Evolutionary conservation across 768 basidiomycete genomes (phyloP).

Genomic region (Lactarius psammicola): DNA sequence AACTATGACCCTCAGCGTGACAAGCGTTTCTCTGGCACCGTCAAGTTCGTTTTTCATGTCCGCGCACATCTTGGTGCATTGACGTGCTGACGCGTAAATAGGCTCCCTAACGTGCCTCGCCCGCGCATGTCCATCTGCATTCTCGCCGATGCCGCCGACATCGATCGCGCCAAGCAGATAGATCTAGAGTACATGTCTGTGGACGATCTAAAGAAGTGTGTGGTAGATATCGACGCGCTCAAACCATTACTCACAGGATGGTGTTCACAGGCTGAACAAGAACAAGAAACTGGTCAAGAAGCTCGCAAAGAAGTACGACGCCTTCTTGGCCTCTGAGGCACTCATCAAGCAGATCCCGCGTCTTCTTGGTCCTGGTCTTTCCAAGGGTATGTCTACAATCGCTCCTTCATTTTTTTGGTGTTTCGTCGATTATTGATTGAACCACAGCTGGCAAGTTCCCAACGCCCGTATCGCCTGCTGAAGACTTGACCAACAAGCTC

Average conservation of each 20-base stretch:
- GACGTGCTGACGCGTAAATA: conserved; percentile 34
- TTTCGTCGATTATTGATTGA: background rate
- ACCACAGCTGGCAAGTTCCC: conserved; percentile 95
- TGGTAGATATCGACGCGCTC: background rate
- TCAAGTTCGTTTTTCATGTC: conserved; percentile 62
- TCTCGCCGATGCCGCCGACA: conserved; percentile 98
- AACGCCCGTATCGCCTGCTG: conserved; percentile 89
- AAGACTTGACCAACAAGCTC: conserved; percentile 89
- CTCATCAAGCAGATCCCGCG: conserved; percentile 99
- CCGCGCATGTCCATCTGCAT: conserved; percentile 99
- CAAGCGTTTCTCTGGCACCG: conserved; percentile 99
- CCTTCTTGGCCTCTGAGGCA: conserved; percentile 95
- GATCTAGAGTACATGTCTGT: conserved; percentile 99
- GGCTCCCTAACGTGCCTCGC: conserved; percentile 94
- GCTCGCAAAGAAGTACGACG: conserved; percentile 99
- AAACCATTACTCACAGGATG: background rate
- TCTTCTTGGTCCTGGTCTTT: conserved; percentile 98
- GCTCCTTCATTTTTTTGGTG: background rate
- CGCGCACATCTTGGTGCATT: background rate
- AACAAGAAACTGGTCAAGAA: conserved; percentile 99
- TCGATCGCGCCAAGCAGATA: conserved; percentile 97
- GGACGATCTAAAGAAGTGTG: conserved; percentile 97
- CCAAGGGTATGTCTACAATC: conserved; percentile 67
- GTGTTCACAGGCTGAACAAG: conserved; percentile 79
- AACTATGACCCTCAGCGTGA: conserved; percentile 99